A percentile compares a stretch with the other conserved stretches of the same genome.
Conservation (phyloP, 805 yeast species). For the Saccharomycopsis fermentans region DNA sequence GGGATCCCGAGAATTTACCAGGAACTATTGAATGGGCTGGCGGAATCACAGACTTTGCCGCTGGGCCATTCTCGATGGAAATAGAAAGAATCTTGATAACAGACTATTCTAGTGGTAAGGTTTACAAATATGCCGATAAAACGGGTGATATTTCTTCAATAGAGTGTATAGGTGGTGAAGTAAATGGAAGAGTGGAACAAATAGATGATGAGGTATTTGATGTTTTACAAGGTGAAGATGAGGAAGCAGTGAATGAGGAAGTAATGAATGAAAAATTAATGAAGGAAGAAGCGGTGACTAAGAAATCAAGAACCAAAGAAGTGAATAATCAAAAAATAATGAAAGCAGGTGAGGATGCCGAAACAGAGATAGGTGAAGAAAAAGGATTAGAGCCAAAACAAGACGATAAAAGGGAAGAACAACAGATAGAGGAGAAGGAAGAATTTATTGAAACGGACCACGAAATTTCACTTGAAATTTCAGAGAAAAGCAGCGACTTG, state of each 20-base stretch:
- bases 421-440: too few species aligned
- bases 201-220: slow-evolving; percentile 24
- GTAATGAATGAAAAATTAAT: not conserved
- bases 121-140: slow-evolving; percentile 31
- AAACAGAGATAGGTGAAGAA: not conserved
- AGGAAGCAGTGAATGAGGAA: not conserved
- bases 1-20: slow-evolving; percentile 35
- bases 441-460: too few species aligned
- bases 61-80: slow-evolving; percentile 40
- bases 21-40: slow-evolving; percentile 75
- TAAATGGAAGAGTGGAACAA: slow-evolving; percentile 36
- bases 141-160: slow-evolving; percentile 31
- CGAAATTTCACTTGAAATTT: too few species aligned
- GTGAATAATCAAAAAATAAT: not conserved
- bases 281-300: not conserved
- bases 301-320: not conserved
- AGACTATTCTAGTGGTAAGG: slow-evolving; percentile 39
- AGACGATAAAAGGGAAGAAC: too few species aligned
- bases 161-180: slow-evolving; percentile 30
- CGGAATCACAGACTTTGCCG: slow-evolving; percentile 41
- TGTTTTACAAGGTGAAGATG: not conserved
- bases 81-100: slow-evolving; percentile 39
- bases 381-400: too few species aligned
- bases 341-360: not conserved
- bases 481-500: too few species aligned